These are phyloP conservation scores for Lunasporangiospora selenospora DNA, from an alignment of 192 early-diverging fungal genomes.

Conservation along the genomic window DNA sequence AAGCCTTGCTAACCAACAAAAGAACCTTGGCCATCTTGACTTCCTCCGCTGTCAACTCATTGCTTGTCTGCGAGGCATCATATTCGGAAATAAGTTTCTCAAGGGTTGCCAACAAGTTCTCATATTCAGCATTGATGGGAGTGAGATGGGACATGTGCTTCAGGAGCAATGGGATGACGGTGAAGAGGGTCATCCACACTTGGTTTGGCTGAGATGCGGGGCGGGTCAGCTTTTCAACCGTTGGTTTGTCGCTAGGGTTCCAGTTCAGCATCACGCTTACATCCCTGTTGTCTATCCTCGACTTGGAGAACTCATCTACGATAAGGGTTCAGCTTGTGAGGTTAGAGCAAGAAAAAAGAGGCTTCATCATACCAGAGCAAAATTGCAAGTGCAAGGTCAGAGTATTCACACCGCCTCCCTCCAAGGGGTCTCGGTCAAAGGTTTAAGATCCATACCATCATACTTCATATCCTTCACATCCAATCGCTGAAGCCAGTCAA, in stretches of 20 bases:
- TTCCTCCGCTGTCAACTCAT: constrained; percentile 26
- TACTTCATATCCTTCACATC: constrained; percentile 61
- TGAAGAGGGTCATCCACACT: constrained; percentile 40
- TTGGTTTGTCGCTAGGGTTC: constrained; percentile 35
- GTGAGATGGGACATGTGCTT: constrained; percentile 32
- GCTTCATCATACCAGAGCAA: too few relatives aligned
- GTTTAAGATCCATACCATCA: constrained; percentile 54
- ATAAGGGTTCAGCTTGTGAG: too few relatives aligned
- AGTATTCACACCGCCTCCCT: too few relatives aligned
- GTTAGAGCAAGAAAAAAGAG: not conserved
- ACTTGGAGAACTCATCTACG: constrained; percentile 51
- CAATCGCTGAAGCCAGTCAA: constrained; percentile 62
- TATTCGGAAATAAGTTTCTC: not conserved
- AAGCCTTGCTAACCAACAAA: constrained; percentile 20
- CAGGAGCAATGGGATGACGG: constrained; percentile 21
- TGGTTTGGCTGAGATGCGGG: constrained; percentile 46
- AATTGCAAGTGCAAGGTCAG: too few relatives aligned
- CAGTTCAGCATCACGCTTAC: constrained; percentile 67
- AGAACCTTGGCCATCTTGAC: constrained; percentile 29
- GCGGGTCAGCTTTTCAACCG: constrained; percentile 50
- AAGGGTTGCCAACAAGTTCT: constrained; percentile 12
- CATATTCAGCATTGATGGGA: constrained; percentile 19
- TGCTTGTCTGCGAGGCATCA: not conserved
- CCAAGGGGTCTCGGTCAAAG: too few relatives aligned
- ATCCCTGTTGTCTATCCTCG: constrained; percentile 77